Conservation (phyloP, 2,329 filamentous ascomycete species). For the Verticillium longisporum region DNA sequence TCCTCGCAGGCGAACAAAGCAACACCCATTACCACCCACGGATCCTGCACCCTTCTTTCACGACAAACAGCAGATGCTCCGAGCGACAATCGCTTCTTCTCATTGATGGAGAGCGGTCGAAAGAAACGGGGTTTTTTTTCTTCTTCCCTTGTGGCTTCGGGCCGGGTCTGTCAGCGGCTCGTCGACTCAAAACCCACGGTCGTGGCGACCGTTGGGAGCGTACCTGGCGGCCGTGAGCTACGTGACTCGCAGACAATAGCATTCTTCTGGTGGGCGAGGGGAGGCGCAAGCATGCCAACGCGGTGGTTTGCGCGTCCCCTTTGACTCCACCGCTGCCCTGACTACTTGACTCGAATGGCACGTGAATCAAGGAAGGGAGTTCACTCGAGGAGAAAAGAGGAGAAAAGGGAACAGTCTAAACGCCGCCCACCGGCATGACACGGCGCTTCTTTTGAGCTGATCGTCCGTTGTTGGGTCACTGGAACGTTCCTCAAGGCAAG, state of each 20-base stretch:
- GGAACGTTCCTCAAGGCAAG: background rate
- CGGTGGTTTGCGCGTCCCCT: background rate
- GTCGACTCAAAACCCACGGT: background rate
- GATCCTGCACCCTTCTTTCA: background rate
- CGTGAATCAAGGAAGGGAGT: background rate
- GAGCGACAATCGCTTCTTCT: background rate
- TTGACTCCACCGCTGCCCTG: background rate
- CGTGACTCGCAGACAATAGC: background rate
- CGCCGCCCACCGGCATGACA: background rate
- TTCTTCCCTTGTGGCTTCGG: background rate
- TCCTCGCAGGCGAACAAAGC: background rate
- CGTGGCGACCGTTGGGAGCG: background rate
- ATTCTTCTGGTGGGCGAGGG: background rate
- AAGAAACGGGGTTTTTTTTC: background rate
- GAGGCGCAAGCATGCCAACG: background rate
- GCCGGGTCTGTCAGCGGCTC: background rate
- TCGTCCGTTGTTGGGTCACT: background rate
- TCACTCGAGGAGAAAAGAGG: background rate
- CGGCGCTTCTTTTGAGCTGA: background rate
- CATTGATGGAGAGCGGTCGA: background rate
- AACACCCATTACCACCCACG: background rate
- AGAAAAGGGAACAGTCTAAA: background rate
- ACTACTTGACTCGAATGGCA: background rate
- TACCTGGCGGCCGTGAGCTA: background rate
- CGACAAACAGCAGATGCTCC: background rate